phyloP scores from a whole-genome alignment of 2,329 filamentous ascomycete species.

The Colletotrichum aenigma region DNA sequence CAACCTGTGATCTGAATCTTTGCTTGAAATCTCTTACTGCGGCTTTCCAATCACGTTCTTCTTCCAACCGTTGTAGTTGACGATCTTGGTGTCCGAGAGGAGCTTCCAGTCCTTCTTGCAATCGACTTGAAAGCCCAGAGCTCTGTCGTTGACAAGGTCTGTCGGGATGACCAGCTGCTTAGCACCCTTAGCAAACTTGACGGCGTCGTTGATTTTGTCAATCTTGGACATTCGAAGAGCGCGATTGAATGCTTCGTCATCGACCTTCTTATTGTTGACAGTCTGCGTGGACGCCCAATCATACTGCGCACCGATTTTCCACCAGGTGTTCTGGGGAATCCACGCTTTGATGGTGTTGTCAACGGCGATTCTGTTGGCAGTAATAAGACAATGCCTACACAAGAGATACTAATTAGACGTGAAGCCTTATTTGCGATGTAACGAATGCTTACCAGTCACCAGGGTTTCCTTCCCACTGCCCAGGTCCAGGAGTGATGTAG shows the following conservation, averaged over 20 bases:
- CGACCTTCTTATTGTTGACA: neutral
- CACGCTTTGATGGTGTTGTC: neutral
- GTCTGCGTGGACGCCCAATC: neutral
- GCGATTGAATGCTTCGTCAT: neutral
- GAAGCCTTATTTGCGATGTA: neutral
- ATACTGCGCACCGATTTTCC: neutral
- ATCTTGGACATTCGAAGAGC: neutral
- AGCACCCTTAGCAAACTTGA: neutral
- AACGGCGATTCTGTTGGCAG: neutral
- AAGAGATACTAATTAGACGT: neutral
- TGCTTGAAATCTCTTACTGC: neutral
- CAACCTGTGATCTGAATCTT: neutral
- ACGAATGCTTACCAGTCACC: neutral
- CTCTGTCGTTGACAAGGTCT: neutral
- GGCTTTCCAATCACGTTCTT: neutral
- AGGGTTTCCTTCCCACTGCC: neutral
- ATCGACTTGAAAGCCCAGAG: neutral
- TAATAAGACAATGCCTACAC: neutral
- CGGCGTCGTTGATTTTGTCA: neutral
- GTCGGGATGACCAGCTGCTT: neutral
- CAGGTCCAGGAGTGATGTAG: neutral
- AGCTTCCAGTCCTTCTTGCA: neutral
- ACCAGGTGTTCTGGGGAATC: neutral
- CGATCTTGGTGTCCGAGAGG: neutral
- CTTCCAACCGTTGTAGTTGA: neutral